Base-by-base conservation (phyloP, 768 basidiomycete genomes). In the Lactarius hatsudake region DNA sequence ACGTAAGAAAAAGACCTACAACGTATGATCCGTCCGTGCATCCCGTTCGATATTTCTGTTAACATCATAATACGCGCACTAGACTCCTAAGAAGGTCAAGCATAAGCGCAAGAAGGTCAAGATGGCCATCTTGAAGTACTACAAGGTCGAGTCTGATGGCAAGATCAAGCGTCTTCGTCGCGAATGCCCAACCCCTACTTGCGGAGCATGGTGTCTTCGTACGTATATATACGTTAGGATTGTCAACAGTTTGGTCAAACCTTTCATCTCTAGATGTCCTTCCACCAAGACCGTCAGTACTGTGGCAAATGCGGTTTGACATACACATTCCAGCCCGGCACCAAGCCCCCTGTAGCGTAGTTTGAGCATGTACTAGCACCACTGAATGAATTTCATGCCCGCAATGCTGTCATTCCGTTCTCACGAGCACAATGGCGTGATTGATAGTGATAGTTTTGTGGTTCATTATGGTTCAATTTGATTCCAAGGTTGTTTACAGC, bases 1-100 rank as follows among this genome's bases (percentile, higher is more conserved):
- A 88, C 90, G 96, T 79, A 98, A 98, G 89, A 99, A 98, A 87
- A 98, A 98, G 87, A 95, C 94, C 63, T 98, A 98, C 90, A 95
- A 89, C 83, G 92, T 94, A 59, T 59, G 89, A 82, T 2, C 32
- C n/a, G 1, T 7, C 38, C 13, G 2, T 13, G 12, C 26, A 15
- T 15, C 13, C 6, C 26, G 26, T 53, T 28, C 26, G 23, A 28
- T 28, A 7, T 26, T 26, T 53, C 51, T 28, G 13, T 6, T 53
- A 7, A 26, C 15, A n/a, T 20, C n/a, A 23, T 23, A 34, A 12
- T 12, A n/a, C 40, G 48, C 40, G 38, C 40, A 23, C n/a, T 23
- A 69, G 69, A 69, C 69, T n/a, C 69, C 66, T 18, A 69, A 69
- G 53, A 69, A 59, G 42, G 5, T 68, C 59, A 69, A 69, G 62